Evolutionary conservation across 1,284 basidiomycete genomes (phyloP).

Genomic region (Marasmius tenuissimus): DNA sequence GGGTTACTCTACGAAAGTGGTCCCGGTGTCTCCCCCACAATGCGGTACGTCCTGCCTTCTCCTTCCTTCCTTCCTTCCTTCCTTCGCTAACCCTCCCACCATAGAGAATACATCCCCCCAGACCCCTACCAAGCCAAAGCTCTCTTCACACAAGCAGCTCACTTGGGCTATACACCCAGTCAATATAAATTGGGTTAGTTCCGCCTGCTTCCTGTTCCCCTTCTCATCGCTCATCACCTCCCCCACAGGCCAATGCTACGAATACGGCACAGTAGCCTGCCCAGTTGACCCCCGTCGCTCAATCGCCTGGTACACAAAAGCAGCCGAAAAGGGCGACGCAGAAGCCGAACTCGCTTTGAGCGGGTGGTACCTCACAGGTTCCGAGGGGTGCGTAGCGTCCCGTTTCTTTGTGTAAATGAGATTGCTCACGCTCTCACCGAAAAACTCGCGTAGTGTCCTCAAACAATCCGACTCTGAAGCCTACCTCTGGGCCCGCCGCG

Average conservation of each 20-base stretch:
- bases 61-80: no score
- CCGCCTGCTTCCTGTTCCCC: no score
- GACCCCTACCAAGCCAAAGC: conserved; percentile 64
- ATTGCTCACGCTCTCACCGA: no score
- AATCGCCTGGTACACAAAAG: conserved; percentile 98
- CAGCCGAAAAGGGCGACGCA: conserved; percentile 92
- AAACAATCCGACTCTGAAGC: conserved; percentile 98
- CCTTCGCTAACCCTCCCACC: no score
- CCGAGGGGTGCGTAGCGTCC: conserved; percentile 65
- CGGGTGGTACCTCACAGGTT: conserved; percentile 97
- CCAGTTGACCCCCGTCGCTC: conserved; percentile 91
- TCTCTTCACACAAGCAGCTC: conserved; percentile 89
- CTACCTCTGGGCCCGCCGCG: conserved; percentile 93
- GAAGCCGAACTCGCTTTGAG: conserved; percentile 95
- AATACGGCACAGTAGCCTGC: conserved; percentile 89
- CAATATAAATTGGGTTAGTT: conserved; percentile 78
- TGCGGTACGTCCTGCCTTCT: conserved; percentile 42
- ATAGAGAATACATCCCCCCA: background rate
- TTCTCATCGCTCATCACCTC: no score
- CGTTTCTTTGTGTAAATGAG: background rate
- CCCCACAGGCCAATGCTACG: conserved; percentile 78
- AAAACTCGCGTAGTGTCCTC: no score
- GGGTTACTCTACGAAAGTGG: conserved; percentile 84
- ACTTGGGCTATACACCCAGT: conserved; percentile 90
- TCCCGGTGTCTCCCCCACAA: conserved; percentile 70